Evolutionary conservation across 192 early-diverging fungal genomes (phyloP).

Genomic region (Coemansia sp.): DNA sequence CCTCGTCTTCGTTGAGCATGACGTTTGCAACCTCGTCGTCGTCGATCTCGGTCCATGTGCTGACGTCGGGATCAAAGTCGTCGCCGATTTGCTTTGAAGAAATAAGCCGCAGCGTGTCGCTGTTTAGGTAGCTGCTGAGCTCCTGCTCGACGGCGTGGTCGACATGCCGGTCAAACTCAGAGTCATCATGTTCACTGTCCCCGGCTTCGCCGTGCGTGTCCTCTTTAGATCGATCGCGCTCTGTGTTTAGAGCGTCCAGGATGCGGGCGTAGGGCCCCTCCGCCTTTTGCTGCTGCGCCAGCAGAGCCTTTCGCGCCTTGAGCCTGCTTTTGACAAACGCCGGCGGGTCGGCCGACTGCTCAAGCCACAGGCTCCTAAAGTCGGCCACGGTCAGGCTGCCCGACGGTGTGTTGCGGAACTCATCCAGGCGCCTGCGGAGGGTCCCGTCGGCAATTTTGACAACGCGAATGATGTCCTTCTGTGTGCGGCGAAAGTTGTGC

Average conservation of each 20-base stretch:
- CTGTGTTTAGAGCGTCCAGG: slow-evolving; percentile 6
- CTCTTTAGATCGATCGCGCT: not conserved
- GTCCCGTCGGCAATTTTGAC: slow-evolving; percentile 91
- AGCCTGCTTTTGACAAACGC: slow-evolving; percentile 62
- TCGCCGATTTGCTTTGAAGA: slow-evolving; percentile 2
- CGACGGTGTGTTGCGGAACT: slow-evolving; percentile 79
- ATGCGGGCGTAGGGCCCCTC: slow-evolving; percentile 13
- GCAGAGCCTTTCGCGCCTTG: slow-evolving; percentile 42
- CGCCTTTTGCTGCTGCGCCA: slow-evolving; percentile 8
- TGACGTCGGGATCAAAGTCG: slow-evolving; percentile 36
- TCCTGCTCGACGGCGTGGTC: slow-evolving; percentile 31
- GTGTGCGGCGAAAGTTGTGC: slow-evolving; percentile 82
- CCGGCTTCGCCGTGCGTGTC: slow-evolving; percentile 9
- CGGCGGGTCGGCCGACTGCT: slow-evolving; percentile 77
- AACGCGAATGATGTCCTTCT: slow-evolving; percentile 78
- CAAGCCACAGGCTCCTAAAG: slow-evolving; percentile 83
- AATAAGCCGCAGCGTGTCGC: slow-evolving; percentile 25
- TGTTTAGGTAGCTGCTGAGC: slow-evolving; percentile 20
- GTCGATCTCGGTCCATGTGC: slow-evolving; percentile 60
- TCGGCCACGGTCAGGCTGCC: slow-evolving; percentile 70
- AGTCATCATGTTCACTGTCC: not conserved
- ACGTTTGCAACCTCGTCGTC: slow-evolving; percentile 71
- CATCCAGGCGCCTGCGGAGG: slow-evolving; percentile 72
- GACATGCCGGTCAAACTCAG: slow-evolving; percentile 8
- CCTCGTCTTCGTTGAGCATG: slow-evolving; percentile 73